Base-by-base conservation (phyloP, 1,139 yeast species). In the Candida dubliniensis region DNA sequence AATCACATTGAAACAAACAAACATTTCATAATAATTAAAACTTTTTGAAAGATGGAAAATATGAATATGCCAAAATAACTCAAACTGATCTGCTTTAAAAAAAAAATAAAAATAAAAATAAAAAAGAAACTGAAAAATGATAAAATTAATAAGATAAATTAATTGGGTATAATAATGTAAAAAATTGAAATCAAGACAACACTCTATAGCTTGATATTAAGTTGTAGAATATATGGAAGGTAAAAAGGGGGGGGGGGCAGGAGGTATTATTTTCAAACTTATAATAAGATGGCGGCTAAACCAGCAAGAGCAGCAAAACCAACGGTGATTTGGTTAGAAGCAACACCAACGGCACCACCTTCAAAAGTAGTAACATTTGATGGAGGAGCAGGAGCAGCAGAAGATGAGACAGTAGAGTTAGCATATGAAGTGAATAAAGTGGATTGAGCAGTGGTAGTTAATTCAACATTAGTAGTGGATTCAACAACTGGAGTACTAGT, bases 271-370 rank as follows among this genome's bases (percentile, higher is more conserved):
- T 30, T 26, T 36, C 33, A 41, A 32, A 34, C 41, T 64, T 68
- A 72, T 57, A 71, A 61, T 59, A 73, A 67, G 53, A 64, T 58
- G 51, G 73, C 77, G 51, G 71, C 76, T 44, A 71, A 51, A 61
- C 74, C 77, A 49, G 71, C 78, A 46, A 69, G 44, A 59, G 76
- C 77, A 48, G 66, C 76, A 43, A 63, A 63, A 49, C 77, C 77
- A 40, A 58, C 61, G 45, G 59, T 61, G 46, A 56, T 56, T 48
- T 59, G 57, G 49, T 59, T 57, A 49, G 54, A 56, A 50, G 54
- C 53, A 47, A 60, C 73, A 50, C 51, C 60, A 61, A 63, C 71
- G 53, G 60, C 73, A 50, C 51, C 60, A 61, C 63, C 71, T 53
- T 61, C 69, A 48, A 45, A 64, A 30, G 58, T 49, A 35, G 57